Percentiles rank a stretch among this genome's conserved stretches.
Conservation (phyloP, 257 asterid genomes). For the Solanum sejunctum region DNA sequence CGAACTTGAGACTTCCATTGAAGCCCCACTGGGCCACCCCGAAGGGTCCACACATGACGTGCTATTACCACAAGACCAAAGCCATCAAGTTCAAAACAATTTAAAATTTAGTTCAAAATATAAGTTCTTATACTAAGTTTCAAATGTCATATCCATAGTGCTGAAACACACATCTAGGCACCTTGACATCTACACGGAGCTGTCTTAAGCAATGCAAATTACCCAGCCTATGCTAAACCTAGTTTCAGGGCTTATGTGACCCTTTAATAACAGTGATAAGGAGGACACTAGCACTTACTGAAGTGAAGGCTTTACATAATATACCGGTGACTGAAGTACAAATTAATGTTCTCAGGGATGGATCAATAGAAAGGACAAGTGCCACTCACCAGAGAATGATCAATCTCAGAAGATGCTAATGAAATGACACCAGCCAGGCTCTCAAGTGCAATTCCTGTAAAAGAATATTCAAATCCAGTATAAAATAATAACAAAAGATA, state of each 20-base stretch:
- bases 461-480: neutral
- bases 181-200: neutral
- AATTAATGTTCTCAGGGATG: neutral
- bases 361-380: neutral
- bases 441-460: constrained; percentile 80
- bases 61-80: neutral
- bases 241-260: neutral
- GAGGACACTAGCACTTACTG: neutral
- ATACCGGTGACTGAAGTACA: neutral
- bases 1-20: too few species aligned
- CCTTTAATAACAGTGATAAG: neutral
- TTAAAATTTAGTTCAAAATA: neutral
- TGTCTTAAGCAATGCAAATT: neutral
- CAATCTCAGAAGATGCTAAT: constrained; percentile 64
- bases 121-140: neutral
- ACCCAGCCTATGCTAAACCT: neutral
- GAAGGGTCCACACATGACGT: neutral
- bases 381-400: constrained; percentile 55
- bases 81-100: neutral
- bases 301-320: neutral
- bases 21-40: too few species aligned
- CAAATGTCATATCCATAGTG: neutral
- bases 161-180: neutral
- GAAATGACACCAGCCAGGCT: constrained; percentile 80
- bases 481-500: neutral